A percentile compares a stretch with the other conserved stretches of the same genome.
Conservation (phyloP, 164 flowering plant genomes). For the Annona squamosa region DNA sequence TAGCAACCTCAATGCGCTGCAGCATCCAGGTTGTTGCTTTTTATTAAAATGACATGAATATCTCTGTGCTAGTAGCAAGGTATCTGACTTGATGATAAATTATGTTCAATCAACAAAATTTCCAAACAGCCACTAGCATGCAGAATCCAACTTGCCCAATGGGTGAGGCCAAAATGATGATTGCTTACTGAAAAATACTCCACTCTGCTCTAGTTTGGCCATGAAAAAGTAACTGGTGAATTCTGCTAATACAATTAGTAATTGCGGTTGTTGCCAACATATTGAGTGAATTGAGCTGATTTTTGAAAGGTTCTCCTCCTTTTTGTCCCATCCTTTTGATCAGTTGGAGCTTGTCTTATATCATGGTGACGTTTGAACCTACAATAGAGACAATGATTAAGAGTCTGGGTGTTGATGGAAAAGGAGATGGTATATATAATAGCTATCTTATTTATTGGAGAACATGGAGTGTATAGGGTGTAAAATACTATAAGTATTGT, state of each 20-base stretch:
- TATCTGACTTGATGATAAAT: not conserved
- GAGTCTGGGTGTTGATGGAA: no score
- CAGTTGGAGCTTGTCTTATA: no score
- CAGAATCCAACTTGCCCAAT: not conserved
- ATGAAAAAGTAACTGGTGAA: not conserved
- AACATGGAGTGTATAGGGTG: no score
- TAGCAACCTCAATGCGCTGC: slow-evolving; percentile 17
- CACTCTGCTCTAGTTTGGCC: not conserved
- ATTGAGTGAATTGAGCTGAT: not conserved
- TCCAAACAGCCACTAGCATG: not conserved
- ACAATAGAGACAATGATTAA: no score
- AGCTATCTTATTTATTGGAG: no score
- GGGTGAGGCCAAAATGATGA: not conserved
- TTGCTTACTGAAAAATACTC: not conserved
- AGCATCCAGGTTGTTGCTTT: slow-evolving; percentile 32
- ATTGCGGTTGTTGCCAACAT: not conserved
- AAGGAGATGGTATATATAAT: no score
- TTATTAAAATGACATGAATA: not conserved
- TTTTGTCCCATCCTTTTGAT: not conserved
- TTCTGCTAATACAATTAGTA: not conserved
- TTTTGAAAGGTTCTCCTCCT: not conserved
- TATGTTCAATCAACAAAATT: not conserved
- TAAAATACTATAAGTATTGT: no score
- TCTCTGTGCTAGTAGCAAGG: not conserved
- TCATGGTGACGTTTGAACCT: no score